These are phyloP conservation scores for Chrysoporthe cubensis DNA, from an alignment of 2,329 filamentous ascomycete species.

Conservation along the genomic window DNA sequence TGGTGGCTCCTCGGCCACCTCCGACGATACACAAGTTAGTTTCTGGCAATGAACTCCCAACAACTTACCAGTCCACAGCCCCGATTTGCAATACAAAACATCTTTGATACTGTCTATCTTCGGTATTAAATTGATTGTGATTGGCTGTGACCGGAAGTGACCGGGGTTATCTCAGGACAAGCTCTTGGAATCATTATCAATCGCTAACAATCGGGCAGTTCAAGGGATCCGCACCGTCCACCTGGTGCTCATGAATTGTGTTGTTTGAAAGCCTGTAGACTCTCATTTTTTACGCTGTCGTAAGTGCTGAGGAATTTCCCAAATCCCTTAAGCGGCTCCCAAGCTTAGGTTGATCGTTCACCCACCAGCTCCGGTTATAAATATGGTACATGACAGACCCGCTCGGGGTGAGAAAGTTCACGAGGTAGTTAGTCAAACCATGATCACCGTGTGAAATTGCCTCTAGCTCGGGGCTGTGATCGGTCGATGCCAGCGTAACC, in stretches of 20 bases:
- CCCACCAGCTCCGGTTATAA: constrained; percentile 7
- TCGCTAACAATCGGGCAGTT: not conserved
- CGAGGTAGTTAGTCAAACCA: constrained; percentile 16
- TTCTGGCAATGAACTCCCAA: not conserved
- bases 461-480: constrained; percentile 17
- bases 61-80: not conserved
- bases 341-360: not conserved
- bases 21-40: constrained; percentile 14
- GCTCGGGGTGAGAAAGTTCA: constrained; percentile 13
- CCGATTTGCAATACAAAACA: too few species aligned
- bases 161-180: too few species aligned
- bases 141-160: too few species aligned
- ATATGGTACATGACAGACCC: constrained; percentile 5
- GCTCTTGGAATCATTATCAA: too few species aligned
- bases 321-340: not conserved
- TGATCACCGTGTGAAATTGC: constrained; percentile 16
- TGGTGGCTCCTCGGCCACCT: constrained; percentile 18
- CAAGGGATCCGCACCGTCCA: constrained; percentile 10
- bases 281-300: constrained; percentile 14
- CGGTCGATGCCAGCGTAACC: not conserved
- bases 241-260: constrained; percentile 8
- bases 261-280: constrained; percentile 13
- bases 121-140: too few species aligned
- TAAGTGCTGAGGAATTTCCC: not conserved
- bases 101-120: too few species aligned